Evolutionary conservation across 2,329 filamentous ascomycete genomes (phyloP), one percentile per base, ranked within the genome.

Genomic region (Nannizzia gypsea): DNA sequence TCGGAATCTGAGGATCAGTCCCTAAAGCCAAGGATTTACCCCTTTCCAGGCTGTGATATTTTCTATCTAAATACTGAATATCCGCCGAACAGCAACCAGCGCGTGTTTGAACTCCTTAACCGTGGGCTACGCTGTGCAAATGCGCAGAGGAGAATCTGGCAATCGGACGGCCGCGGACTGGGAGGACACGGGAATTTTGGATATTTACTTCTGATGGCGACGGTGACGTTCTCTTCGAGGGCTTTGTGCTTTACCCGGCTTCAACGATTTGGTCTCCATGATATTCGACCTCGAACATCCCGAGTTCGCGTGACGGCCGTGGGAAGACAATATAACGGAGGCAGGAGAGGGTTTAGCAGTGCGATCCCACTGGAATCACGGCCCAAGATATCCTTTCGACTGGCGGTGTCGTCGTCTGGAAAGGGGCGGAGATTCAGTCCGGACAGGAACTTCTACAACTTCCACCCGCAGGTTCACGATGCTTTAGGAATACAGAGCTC

Each of bases 381-480:
- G 36, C 69, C 70, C 11, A 72, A 71, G 20, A 72, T 89, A 68
- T 82, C 81, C 58, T 90, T 89, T 71, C 80, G 86, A 64, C 80
- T 89, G 61, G 85, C 87, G 31, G 86, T 86, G 4, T 88, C 88
- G 3, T 90, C 87, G 68, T 86, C 85, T 56, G 86, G 83, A 61
- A 92, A 92, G 72, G 82, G 84, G 66, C 81, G 80, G 50, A 79
- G 79, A 34, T 90, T 85, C 75, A 81, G 87, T 63, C 83, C 86
- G 11, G 75, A 80, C n/a, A 80, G 78, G 55, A 85, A 90, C 73
- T 77, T 87, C 60, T 88, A 87, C 72, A 83, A 86, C 69, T 91
- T 89, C 76, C 84, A 86, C 64, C 83, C 83, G 1, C 61, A 63
- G 3, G 60, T 66, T 56, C 69, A 70, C 6, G 68, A 71, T 59